These are phyloP conservation scores for Zygosaccharomyces bailii DNA, from an alignment of 805 yeast species.

Conservation along the genomic window DNA sequence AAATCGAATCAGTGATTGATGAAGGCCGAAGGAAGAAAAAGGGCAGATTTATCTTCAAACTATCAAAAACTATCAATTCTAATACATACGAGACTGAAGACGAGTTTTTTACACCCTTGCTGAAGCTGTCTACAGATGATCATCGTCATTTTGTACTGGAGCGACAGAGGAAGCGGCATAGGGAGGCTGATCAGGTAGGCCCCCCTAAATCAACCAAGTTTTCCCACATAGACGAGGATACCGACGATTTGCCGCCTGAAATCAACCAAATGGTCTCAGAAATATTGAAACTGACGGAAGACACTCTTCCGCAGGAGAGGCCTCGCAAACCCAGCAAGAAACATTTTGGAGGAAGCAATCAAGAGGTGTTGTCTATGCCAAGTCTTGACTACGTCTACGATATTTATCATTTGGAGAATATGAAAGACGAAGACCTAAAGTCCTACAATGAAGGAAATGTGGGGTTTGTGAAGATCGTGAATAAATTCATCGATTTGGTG, in stretches of 20 bases:
- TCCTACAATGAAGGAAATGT: slow-evolving; percentile 31
- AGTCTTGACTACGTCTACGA: slow-evolving; percentile 84
- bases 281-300: slow-evolving; percentile 43
- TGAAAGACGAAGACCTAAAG: slow-evolving; percentile 50
- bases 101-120: slow-evolving; percentile 29
- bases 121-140: slow-evolving; percentile 25
- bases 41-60: slow-evolving; percentile 41
- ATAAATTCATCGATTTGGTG: slow-evolving; percentile 36
- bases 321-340: slow-evolving; percentile 29
- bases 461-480: slow-evolving; percentile 43
- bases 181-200: slow-evolving; percentile 22
- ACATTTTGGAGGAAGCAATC: slow-evolving; percentile 16
- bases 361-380: slow-evolving; percentile 21
- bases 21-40: slow-evolving; percentile 37
- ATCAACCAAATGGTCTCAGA: slow-evolving; percentile 72
- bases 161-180: slow-evolving; percentile 28
- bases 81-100: slow-evolving; percentile 27
- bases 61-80: slow-evolving; percentile 46
- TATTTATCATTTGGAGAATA: slow-evolving; percentile 68
- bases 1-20: slow-evolving; percentile 29
- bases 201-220: neutral
- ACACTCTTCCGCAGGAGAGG: slow-evolving; percentile 8
- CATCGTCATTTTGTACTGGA: slow-evolving; percentile 32
- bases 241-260: slow-evolving; percentile 50
- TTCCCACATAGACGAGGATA: slow-evolving; percentile 18